Evolutionary conservation across 2,329 filamentous ascomycete species (phyloP), one percentile per base, ranked within the genome.

Genomic region (Madurella fahalii): DNA sequence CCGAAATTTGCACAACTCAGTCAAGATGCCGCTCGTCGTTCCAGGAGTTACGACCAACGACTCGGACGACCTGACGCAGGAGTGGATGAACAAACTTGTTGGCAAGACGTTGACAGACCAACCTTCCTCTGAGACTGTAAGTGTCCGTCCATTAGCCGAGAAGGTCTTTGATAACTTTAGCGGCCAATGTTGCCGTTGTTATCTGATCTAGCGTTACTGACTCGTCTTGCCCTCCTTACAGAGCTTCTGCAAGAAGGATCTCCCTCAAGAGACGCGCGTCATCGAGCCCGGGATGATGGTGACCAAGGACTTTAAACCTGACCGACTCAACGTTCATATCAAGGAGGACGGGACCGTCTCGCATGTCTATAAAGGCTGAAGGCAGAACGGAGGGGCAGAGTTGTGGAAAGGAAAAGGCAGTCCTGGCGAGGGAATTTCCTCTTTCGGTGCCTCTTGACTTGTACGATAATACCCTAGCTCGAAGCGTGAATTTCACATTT

Each of bases 21-120:
- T n/a, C 72, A 84, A 68, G 5, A 80, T 86, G 83, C 83, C 83
- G 80, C 82, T 86, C 71, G 76, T 86, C 63, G 77, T 84, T 16
- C 82, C 82, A 52, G 80, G 79, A 65, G 71, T 84, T 62, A 83
- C 74, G 59, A 74, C 63, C 48, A 63, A 71, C 58, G 64, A 71
- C 58, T 69, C 74, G 40, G 67, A 67, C 59, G 70, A 68, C 62
- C 74, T 76, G 69, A 80, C 76, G 37, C 73, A 82, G 56, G 74
- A 82, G 63, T 86, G 83, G 83, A 72, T 71, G 61, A 78, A 77
- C 69, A 84, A 84, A 74, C 73, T 86, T 4, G 77, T 82, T 44
- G 83, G 83, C 65, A 86, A 86, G 79, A 85, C 76, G 46, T 69
- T 85, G 12, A 75, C 76, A 11, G 82, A 83, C 0, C 64, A 70